Conservation (phyloP, 2,329 filamentous ascomycete genomes). For the Fusarium musae region DNA sequence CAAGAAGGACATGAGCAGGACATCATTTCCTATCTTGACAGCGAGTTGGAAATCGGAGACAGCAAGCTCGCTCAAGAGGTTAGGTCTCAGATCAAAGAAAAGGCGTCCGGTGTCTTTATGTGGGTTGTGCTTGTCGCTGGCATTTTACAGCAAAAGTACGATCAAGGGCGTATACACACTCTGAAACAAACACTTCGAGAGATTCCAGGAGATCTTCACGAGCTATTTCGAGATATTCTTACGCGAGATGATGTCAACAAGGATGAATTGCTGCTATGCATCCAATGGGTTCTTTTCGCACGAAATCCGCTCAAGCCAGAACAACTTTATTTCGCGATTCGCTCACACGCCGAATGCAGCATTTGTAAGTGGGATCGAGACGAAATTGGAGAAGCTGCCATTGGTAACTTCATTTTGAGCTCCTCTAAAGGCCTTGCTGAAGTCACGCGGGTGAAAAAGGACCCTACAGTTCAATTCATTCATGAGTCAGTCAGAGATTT, state of each 20-base stretch:
- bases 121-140: conserved; percentile 55
- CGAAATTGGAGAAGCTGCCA: conserved; percentile 27
- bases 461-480: conserved; percentile 56
- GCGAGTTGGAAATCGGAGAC: conserved; percentile 8
- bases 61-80: background rate
- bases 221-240: conserved; percentile 63
- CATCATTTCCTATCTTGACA: conserved; percentile 35
- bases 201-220: conserved; percentile 53
- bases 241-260: conserved; percentile 56
- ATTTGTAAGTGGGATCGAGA: conserved; percentile 37
- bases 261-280: conserved; percentile 55
- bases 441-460: conserved; percentile 40
- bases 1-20: conserved; percentile 44
- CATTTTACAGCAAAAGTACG: conserved; percentile 51
- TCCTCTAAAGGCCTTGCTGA: conserved; percentile 60
- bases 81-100: conserved; percentile 45
- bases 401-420: conserved; percentile 50
- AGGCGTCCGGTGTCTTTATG: conserved; percentile 56
- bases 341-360: background rate
- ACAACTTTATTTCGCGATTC: conserved; percentile 55
- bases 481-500: conserved; percentile 63
- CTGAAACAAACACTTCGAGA: conserved; percentile 46
- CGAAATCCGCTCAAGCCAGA: conserved; percentile 53
- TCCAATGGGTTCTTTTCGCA: conserved; percentile 65
- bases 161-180: conserved; percentile 38